These are phyloP conservation scores for Vaccinium myrtillus DNA, from an alignment of 148 eudicot genomes.

Conservation along the genomic window DNA sequence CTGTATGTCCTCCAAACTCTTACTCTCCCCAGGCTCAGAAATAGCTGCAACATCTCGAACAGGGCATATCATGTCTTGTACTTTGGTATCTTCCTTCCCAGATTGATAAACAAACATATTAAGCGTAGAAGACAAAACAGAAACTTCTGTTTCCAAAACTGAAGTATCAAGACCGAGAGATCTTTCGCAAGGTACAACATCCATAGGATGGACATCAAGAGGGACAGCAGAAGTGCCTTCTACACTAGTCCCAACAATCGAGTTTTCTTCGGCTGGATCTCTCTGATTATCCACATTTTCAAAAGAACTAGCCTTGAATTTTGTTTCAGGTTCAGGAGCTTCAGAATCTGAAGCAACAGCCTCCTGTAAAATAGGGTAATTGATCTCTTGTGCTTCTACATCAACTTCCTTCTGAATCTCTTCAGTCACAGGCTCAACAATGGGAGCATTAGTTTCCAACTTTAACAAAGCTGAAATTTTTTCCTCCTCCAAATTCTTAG, in stretches of 20 bases:
- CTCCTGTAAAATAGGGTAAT: constrained; percentile 14
- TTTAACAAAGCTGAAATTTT: not conserved
- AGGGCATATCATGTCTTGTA: not conserved
- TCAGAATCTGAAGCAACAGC: constrained; percentile 7
- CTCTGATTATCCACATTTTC: constrained; percentile 1
- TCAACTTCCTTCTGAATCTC: constrained; percentile 13
- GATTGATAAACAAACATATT: constrained; percentile 4
- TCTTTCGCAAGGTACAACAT: constrained; percentile 14
- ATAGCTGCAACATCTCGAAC: constrained; percentile 10
- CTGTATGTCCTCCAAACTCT: constrained; percentile 10
- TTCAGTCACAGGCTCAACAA: constrained; percentile 10
- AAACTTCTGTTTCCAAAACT: constrained; percentile 3
- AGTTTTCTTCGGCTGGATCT: constrained; percentile 15
- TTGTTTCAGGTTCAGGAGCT: constrained; percentile 2
- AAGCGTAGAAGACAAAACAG: not conserved
- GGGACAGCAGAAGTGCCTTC: constrained; percentile 11
- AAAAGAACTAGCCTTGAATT: not conserved
- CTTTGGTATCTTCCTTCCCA: constrained; percentile 8
- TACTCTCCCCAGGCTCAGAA: constrained; percentile 4
- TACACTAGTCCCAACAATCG: not conserved
- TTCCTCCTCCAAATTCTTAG: constrained; percentile 2
- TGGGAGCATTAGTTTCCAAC: constrained; percentile 14
- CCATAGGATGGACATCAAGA: constrained; percentile 15
- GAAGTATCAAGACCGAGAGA: constrained; percentile 12
- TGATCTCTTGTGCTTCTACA: constrained; percentile 18